These are phyloP conservation scores for Eutrema salsugineum DNA, from an alignment of 441 rosid genomes.

Conservation along the genomic window DNA sequence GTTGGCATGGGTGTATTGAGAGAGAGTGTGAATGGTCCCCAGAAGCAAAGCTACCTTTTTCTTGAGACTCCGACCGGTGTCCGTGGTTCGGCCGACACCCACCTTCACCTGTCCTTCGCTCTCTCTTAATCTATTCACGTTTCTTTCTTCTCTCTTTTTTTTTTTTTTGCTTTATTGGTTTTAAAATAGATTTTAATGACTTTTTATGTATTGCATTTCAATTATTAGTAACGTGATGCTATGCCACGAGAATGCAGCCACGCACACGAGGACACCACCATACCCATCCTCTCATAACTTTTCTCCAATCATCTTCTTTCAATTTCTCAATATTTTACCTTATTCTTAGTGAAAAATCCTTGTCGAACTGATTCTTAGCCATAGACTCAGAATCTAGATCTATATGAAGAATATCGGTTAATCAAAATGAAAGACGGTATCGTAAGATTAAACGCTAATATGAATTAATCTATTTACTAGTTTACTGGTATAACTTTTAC, in stretches of 20 bases:
- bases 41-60: slow-evolving; percentile 34
- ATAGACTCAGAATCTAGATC: too few relatives aligned
- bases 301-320: slow-evolving; percentile 14
- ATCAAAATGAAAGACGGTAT: background rate
- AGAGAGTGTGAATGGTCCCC: slow-evolving; percentile 29
- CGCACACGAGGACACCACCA: slow-evolving; percentile 70
- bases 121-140: slow-evolving; percentile 36
- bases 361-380: background rate
- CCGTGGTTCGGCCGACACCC: slow-evolving; percentile 67
- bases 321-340: background rate
- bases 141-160: slow-evolving; percentile 26
- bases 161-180: slow-evolving; percentile 24
- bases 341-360: background rate
- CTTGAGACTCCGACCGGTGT: slow-evolving; percentile 44
- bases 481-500: background rate
- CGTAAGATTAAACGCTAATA: background rate
- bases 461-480: background rate
- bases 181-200: background rate
- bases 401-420: background rate
- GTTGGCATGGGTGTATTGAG: slow-evolving; percentile 20
- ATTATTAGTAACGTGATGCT: slow-evolving; percentile 25
- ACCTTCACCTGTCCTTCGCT: slow-evolving; percentile 43
- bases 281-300: slow-evolving; percentile 14
- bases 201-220: slow-evolving; percentile 7
- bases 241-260: slow-evolving; percentile 50